A percentile compares a stretch with the other conserved stretches of the same genome.
These are phyloP conservation scores for Taphrina pruni DNA, from an alignment of 1,139 yeast species.

Conservation along the genomic window DNA sequence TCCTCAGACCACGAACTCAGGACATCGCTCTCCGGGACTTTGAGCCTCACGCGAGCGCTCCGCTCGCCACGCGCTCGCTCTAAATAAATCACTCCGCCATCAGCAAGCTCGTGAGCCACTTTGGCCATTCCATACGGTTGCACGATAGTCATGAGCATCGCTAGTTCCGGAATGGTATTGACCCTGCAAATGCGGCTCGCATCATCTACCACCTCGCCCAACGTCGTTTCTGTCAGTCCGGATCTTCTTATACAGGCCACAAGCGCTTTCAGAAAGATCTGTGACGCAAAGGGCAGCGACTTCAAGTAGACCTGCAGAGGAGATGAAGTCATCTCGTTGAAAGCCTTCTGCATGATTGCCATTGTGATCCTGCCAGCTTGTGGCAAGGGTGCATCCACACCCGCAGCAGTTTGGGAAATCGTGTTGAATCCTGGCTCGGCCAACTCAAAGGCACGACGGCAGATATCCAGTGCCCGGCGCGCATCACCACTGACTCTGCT, in stretches of 20 bases:
- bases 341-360: conserved; percentile 74
- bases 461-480: conserved; percentile 84
- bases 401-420: neutral
- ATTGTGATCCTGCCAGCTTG: conserved; percentile 63
- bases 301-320: conserved; percentile 68
- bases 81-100: conserved; percentile 73
- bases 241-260: conserved; percentile 69
- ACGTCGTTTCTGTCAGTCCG: conserved; percentile 68
- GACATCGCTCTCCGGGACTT: conserved; percentile 29
- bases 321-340: conserved; percentile 77
- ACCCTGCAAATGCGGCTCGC: conserved; percentile 55
- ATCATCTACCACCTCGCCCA: conserved; percentile 82
- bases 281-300: conserved; percentile 69
- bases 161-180: conserved; percentile 39
- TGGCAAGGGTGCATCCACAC: conserved; percentile 48
- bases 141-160: conserved; percentile 42
- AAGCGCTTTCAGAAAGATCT: conserved; percentile 71
- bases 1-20: conserved; percentile 29
- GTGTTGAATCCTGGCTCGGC: conserved; percentile 60
- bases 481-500: conserved; percentile 99
- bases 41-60: conserved; percentile 27
- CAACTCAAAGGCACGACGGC: conserved; percentile 87
- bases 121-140: conserved; percentile 59
- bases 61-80: conserved; percentile 52
- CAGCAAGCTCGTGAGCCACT: conserved; percentile 70